Conservation (phyloP, 345 rosid species). For the Citrus hindsii region DNA sequence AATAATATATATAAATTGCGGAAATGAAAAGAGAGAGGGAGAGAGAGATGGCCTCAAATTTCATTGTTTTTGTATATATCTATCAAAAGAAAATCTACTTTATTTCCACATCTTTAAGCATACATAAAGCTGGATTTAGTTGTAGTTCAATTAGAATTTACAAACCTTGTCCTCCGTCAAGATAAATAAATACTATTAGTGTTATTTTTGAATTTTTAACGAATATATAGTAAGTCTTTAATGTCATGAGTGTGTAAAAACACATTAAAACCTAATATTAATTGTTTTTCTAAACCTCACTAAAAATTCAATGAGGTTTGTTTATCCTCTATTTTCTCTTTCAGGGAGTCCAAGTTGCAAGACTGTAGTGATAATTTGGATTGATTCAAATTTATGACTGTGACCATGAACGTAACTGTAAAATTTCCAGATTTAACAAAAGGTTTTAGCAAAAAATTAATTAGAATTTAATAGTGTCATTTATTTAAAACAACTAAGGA, state of each 20-base stretch:
- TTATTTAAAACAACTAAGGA: neutral
- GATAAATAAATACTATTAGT: neutral
- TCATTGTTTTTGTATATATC: too few species aligned
- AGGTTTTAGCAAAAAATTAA: constrained; percentile 8
- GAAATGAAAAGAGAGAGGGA: too few species aligned
- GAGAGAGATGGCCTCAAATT: too few species aligned
- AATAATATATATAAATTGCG: too few species aligned
- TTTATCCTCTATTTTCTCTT: neutral
- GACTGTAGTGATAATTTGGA: neutral
- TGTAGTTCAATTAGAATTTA: neutral
- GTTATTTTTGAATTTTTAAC: neutral
- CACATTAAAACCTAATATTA: neutral
- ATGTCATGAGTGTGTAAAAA: neutral
- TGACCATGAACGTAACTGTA: constrained; percentile 2
- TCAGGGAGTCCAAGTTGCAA: neutral
- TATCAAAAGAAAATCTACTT: too few species aligned
- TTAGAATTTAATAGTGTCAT: constrained; percentile 11
- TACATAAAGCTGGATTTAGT: too few species aligned
- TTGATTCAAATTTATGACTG: neutral
- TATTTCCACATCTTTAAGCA: too few species aligned
- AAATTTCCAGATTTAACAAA: neutral
- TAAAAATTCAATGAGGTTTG: neutral
- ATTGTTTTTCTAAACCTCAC: neutral
- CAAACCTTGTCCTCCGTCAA: neutral
- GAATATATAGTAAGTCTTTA: neutral